These are phyloP conservation scores for Ceratonia siliqua DNA, from an alignment of 306 rosid genomes.

Conservation along the genomic window DNA sequence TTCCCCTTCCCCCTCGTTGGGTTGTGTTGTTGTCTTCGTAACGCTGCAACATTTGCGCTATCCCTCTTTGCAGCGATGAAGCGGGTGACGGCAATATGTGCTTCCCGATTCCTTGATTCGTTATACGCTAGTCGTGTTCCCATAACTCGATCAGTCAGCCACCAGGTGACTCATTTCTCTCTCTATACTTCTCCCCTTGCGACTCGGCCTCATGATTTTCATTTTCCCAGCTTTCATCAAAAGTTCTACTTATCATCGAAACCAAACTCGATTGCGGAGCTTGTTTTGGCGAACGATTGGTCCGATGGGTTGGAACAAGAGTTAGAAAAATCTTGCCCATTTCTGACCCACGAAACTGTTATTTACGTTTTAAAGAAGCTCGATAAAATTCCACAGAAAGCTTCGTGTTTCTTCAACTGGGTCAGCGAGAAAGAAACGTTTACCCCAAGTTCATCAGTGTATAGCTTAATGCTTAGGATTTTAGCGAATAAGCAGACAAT, in stretches of 20 bases:
- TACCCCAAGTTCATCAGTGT: conserved; percentile 60
- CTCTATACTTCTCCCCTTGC: conserved; percentile 33
- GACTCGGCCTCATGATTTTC: conserved; percentile 25
- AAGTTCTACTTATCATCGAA: conserved; percentile 57
- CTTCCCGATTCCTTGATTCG: conserved; percentile 51
- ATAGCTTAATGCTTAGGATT: conserved; percentile 62
- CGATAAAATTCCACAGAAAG: conserved; percentile 62
- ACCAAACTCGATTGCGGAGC: conserved; percentile 59
- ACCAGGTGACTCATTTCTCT: conserved; percentile 60
- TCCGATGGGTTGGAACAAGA: conserved; percentile 60
- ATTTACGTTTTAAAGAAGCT: conserved; percentile 68
- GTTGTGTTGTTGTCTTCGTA: not conserved
- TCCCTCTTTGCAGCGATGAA: conserved; percentile 49
- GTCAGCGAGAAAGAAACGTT: conserved; percentile 55
- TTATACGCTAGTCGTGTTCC: conserved; percentile 37
- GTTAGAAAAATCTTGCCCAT: conserved; percentile 44
- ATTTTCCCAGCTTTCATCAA: conserved; percentile 38
- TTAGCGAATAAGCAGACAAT: conserved; percentile 51
- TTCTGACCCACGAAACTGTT: conserved; percentile 66
- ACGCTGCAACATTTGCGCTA: not conserved
- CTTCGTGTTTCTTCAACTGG: conserved; percentile 74
- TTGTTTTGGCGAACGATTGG: conserved; percentile 64
- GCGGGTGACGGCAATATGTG: conserved; percentile 47
- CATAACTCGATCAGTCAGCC: conserved; percentile 37
- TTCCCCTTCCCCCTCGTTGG: not conserved